Evolutionary conservation across 108 stramenopile species (phyloP).

Genomic region (Thalassiosira profunda): DNA sequence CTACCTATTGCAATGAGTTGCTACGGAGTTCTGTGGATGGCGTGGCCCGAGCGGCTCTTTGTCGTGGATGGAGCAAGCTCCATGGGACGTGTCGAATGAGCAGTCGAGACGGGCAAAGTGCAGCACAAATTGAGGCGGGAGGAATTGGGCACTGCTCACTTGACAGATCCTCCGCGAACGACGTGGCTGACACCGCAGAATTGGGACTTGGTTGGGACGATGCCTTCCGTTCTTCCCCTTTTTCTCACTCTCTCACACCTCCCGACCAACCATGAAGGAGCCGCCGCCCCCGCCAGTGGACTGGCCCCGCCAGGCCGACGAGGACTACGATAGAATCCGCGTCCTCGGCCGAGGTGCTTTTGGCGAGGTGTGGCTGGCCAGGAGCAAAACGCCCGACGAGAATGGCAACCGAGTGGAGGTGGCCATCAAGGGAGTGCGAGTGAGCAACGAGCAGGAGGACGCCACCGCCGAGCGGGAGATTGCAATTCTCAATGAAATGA

Average conservation of each 20-base stretch:
- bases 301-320: constrained; percentile 76
- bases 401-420: too few relatives aligned
- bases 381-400: too few relatives aligned
- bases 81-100: too few relatives aligned
- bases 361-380: constrained; percentile 78
- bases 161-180: not conserved
- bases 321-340: constrained; percentile 75
- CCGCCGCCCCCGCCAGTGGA: constrained; percentile 23
- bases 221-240: too few relatives aligned
- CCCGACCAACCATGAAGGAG: not conserved
- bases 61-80: too few relatives aligned
- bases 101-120: too few relatives aligned
- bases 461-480: constrained; percentile 82
- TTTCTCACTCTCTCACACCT: too few relatives aligned
- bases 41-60: too few relatives aligned
- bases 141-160: not conserved
- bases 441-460: constrained; percentile 64
- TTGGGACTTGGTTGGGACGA: too few relatives aligned
- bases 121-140: too few relatives aligned
- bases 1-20: too few relatives aligned
- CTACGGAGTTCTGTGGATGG: too few relatives aligned
- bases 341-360: constrained; percentile 76
- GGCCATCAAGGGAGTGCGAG: constrained; percentile 83
- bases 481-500: constrained; percentile 64
- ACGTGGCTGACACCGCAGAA: not conserved